phyloP scores from a whole-genome alignment of 768 basidiomycete species.

The Boletus rex-veris region DNA sequence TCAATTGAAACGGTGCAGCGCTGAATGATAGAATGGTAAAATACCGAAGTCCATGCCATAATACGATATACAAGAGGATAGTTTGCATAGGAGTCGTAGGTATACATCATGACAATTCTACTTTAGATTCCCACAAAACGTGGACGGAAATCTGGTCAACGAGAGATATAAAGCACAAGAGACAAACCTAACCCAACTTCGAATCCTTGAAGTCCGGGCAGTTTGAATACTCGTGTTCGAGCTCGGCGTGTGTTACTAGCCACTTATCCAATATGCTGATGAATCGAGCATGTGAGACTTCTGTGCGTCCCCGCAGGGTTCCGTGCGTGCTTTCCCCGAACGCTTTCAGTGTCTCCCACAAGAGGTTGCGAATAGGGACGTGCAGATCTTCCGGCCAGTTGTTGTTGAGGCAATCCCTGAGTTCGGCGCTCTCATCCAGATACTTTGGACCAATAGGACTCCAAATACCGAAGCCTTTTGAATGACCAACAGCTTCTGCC shows the following conservation, averaged over 20 bases:
- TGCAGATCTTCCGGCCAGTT: not conserved
- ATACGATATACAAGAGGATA: too few relatives aligned
- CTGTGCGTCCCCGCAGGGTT: not conserved
- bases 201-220: not conserved
- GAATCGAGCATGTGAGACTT: not conserved
- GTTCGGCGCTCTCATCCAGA: not conserved
- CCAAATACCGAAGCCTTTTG: too few relatives aligned
- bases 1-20: too few relatives aligned
- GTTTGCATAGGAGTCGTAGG: too few relatives aligned
- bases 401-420: not conserved
- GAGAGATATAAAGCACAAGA: too few relatives aligned
- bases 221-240: conserved; percentile 1
- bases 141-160: too few relatives aligned
- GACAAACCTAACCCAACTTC: too few relatives aligned
- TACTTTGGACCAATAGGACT: not conserved
- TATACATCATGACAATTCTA: too few relatives aligned
- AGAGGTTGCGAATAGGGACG: not conserved
- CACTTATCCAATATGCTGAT: not conserved
- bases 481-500: too few relatives aligned
- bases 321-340: not conserved
- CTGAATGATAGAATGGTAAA: too few relatives aligned
- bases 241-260: not conserved
- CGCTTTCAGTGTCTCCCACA: not conserved
- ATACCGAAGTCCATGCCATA: too few relatives aligned
- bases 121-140: too few relatives aligned